These are phyloP conservation scores for Teratosphaeria zuluensis DNA, from an alignment of 2,329 filamentous ascomycete genomes.

Conservation along the genomic window DNA sequence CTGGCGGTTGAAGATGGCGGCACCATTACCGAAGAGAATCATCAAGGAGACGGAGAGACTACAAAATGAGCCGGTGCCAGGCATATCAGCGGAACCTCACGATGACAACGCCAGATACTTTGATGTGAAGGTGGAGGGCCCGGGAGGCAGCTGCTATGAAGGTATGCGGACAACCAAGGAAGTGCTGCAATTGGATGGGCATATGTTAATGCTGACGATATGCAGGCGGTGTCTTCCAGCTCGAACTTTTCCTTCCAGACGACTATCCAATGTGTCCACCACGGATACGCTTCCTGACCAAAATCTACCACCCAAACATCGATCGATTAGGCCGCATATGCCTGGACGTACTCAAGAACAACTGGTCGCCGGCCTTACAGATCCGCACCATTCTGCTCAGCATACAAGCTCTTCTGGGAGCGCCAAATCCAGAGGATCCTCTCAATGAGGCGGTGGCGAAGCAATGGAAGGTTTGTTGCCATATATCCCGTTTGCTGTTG, in stretches of 20 bases:
- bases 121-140: constrained; percentile 92
- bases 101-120: constrained; percentile 98
- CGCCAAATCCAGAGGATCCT: constrained; percentile 97
- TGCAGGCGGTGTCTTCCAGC: constrained; percentile 76
- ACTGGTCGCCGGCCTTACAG: constrained; percentile 97
- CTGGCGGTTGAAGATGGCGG: constrained; percentile 41
- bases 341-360: constrained; percentile 94
- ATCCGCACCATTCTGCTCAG: constrained; percentile 98
- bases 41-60: constrained; percentile 97
- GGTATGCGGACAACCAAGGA: constrained; percentile 43
- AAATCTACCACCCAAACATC: constrained; percentile 99
- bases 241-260: constrained; percentile 94
- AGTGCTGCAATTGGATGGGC: neutral
- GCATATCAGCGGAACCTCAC: constrained; percentile 90
- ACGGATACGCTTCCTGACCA: constrained; percentile 96
- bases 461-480: constrained; percentile 61
- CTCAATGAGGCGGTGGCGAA: constrained; percentile 95
- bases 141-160: constrained; percentile 87
- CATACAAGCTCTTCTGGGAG: constrained; percentile 90
- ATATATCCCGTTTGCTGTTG: neutral
- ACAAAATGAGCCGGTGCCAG: constrained; percentile 91
- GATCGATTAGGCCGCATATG: constrained; percentile 96
- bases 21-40: constrained; percentile 77
- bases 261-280: constrained; percentile 99
- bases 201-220: neutral